Percentiles rank a stretch among this genome's conserved stretches.
These are phyloP conservation scores for Botrytis medusae DNA, from an alignment of 2,329 filamentous ascomycete species.

Conservation along the genomic window DNA sequence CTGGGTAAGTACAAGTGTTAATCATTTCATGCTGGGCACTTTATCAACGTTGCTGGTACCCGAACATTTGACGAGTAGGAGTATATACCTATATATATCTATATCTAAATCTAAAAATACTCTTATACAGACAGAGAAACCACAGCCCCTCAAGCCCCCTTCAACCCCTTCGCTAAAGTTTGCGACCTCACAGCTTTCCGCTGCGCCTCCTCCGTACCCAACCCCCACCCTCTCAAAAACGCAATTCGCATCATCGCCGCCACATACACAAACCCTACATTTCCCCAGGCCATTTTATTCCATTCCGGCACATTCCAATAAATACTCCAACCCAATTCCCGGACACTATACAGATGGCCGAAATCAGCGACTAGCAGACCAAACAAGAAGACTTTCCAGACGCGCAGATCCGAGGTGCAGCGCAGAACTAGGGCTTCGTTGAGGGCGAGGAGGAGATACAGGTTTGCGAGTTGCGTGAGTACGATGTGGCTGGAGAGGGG, in stretches of 20 bases:
- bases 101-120: background rate
- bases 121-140: too few species aligned
- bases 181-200: background rate
- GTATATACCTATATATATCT: background rate
- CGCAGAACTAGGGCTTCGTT: conserved; percentile 77
- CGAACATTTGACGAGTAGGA: background rate
- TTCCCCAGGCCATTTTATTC: conserved; percentile 69
- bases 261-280: conserved; percentile 68
- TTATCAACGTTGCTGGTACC: background rate
- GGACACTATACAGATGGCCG: conserved; percentile 70
- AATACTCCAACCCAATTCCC: conserved; percentile 56
- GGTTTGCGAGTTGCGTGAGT: conserved; percentile 72
- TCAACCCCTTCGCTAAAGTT: background rate
- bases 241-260: conserved; percentile 59
- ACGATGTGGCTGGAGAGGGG: conserved; percentile 64
- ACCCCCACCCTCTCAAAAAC: conserved; percentile 58
- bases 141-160: background rate
- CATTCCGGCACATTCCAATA: conserved; percentile 58
- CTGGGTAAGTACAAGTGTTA: background rate
- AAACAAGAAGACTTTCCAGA: conserved; percentile 68
- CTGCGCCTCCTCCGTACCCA: conserved; percentile 38
- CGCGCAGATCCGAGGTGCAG: conserved; percentile 62
- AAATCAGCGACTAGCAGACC: conserved; percentile 73
- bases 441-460: conserved; percentile 74
- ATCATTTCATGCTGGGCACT: background rate